Evolutionary conservation across 1,284 basidiomycete genomes (phyloP).

Genomic region (Pseudozyma thailandica): DNA sequence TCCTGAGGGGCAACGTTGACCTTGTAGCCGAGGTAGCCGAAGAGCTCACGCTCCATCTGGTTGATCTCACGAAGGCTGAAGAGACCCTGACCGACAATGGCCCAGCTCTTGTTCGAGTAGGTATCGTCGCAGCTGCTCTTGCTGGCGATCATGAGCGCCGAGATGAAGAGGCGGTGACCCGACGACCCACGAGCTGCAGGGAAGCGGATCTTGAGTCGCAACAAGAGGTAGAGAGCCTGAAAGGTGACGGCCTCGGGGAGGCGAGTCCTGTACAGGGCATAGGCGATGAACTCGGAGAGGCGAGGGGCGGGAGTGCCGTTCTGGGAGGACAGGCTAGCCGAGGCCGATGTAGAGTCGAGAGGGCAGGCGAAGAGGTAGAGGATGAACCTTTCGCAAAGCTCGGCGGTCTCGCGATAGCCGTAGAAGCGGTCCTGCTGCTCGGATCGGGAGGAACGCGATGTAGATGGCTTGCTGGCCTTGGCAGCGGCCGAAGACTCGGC

Average conservation of each 20-base stretch:
- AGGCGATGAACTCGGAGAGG: slow-evolving; percentile 67
- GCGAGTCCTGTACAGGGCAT: slow-evolving; percentile 67
- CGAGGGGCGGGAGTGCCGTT: slow-evolving; percentile 52
- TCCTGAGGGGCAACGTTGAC: slow-evolving; percentile 62
- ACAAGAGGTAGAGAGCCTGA: slow-evolving; percentile 63
- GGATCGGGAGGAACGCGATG: slow-evolving; percentile 19
- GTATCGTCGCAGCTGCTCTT: slow-evolving; percentile 68
- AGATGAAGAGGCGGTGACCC: slow-evolving; percentile 68
- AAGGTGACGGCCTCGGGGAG: slow-evolving; percentile 64
- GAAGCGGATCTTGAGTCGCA: slow-evolving; percentile 66
- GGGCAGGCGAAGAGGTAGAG: slow-evolving; percentile 62
- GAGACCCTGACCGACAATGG: slow-evolving; percentile 67
- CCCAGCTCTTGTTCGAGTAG: slow-evolving; percentile 68
- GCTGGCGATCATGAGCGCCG: slow-evolving; percentile 67
- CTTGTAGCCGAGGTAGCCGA: slow-evolving; percentile 66
- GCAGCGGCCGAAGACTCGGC: slow-evolving; percentile 7
- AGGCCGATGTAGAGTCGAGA: slow-evolving; percentile 61
- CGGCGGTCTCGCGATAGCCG: slow-evolving; percentile 56
- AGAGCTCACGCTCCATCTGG: slow-evolving; percentile 68
- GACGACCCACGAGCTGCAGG: slow-evolving; percentile 67
- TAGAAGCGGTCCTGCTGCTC: slow-evolving; percentile 60
- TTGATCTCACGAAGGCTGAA: slow-evolving; percentile 67
- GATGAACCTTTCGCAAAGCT: slow-evolving; percentile 63
- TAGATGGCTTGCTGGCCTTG: slow-evolving; percentile 4
- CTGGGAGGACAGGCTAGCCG: slow-evolving; percentile 33